Percentiles rank a stretch among this genome's conserved stretches.
Evolutionary conservation across 1,284 basidiomycete genomes (phyloP).

Genomic region (Irpex sp.): DNA sequence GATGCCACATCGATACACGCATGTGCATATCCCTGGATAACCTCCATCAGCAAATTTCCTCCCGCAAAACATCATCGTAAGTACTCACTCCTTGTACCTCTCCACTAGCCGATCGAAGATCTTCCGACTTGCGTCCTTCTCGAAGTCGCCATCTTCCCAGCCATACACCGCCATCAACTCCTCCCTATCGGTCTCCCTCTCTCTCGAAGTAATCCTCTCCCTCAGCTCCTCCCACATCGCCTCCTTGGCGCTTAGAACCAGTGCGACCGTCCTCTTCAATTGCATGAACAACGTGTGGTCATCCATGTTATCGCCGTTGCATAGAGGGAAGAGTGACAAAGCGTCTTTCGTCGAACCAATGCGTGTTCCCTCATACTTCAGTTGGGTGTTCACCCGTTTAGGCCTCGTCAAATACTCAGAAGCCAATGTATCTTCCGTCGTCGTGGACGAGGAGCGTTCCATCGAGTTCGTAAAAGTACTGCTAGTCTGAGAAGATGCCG

Average conservation of each 20-base stretch:
- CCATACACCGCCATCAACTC: constrained; percentile 49
- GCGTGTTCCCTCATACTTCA: constrained; percentile 29
- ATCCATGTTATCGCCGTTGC: constrained; percentile 43
- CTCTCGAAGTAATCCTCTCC: constrained; percentile 37
- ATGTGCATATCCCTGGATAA: constrained; percentile 61
- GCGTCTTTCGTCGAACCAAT: constrained; percentile 34
- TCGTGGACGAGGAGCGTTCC: not conserved
- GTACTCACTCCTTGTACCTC: constrained; percentile 53
- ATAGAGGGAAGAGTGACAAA: constrained; percentile 39
- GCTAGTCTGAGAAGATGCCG: not conserved
- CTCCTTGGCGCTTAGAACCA: constrained; percentile 67
- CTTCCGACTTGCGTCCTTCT: constrained; percentile 48
- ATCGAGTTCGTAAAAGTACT: not conserved
- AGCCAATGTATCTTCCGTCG: not conserved
- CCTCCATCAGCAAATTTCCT: constrained; percentile 5
- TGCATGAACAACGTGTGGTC: constrained; percentile 70
- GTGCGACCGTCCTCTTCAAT: constrained; percentile 58
- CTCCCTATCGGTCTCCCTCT: constrained; percentile 40
- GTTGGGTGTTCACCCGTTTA: constrained; percentile 14
- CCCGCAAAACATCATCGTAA: not conserved
- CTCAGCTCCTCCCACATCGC: constrained; percentile 79
- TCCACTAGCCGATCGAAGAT: constrained; percentile 65
- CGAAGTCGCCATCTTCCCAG: constrained; percentile 63
- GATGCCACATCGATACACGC: constrained; percentile 65
- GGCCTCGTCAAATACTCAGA: not conserved